phyloP scores from a whole-genome alignment of 106 monocot species.

The Vanilla planifolia region DNA sequence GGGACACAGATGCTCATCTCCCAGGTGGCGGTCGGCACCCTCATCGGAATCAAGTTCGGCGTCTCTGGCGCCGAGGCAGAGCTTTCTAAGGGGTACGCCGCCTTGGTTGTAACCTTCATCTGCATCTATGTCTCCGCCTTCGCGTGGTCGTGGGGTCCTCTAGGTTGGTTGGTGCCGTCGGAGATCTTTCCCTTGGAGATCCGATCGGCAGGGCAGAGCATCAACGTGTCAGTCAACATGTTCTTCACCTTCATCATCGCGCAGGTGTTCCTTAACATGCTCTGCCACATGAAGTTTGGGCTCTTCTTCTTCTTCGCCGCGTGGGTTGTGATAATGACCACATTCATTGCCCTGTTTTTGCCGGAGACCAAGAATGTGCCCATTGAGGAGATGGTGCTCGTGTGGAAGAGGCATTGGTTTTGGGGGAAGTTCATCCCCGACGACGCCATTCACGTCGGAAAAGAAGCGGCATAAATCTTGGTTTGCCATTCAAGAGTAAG shows the following conservation, averaged over 20 bases:
- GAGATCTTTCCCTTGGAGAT: slow-evolving; percentile 21
- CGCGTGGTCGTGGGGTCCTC: slow-evolving; percentile 17
- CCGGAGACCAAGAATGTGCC: slow-evolving; percentile 21
- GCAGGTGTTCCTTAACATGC: slow-evolving; percentile 11
- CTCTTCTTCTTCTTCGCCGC: slow-evolving; percentile 16
- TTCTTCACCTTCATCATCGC: slow-evolving; percentile 22
- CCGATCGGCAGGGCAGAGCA: slow-evolving; percentile 14
- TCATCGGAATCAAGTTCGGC: slow-evolving; percentile 11
- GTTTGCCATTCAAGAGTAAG: too few relatives aligned
- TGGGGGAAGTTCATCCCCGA: slow-evolving; percentile 13
- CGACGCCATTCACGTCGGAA: background rate
- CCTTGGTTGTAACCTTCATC: background rate
- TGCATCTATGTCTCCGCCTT: slow-evolving; percentile 7
- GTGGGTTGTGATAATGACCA: slow-evolving; percentile 9
- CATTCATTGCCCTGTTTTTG: slow-evolving; percentile 7
- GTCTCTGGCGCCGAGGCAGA: background rate
- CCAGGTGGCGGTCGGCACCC: slow-evolving; percentile 6
- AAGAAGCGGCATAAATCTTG: too few relatives aligned
- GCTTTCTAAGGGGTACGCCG: background rate
- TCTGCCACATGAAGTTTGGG: slow-evolving; percentile 15
- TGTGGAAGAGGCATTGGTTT: slow-evolving; percentile 22
- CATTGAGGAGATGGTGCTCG: slow-evolving; percentile 14
- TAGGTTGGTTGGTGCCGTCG: slow-evolving; percentile 16
- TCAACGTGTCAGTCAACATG: slow-evolving; percentile 15
- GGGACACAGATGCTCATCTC: slow-evolving; percentile 16